Conservation (phyloP, 2,329 filamentous ascomycete species). For the Botryotinia globosa region DNA sequence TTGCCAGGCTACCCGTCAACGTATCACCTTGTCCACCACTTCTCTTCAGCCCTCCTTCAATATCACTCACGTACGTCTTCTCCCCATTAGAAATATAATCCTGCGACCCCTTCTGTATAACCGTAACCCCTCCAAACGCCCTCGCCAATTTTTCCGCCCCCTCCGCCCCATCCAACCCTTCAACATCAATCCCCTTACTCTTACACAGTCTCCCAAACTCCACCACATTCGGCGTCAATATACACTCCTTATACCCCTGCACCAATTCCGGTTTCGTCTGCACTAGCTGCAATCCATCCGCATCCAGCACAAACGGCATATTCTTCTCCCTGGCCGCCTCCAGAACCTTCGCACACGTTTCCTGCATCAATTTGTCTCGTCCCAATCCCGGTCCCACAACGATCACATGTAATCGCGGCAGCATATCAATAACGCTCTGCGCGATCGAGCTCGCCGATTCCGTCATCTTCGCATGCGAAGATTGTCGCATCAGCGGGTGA, state of each 20-base stretch:
- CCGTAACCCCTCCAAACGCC: slow-evolving; percentile 80
- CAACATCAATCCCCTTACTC: slow-evolving; percentile 63
- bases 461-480: slow-evolving; percentile 50
- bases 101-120: slow-evolving; percentile 81
- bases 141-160: slow-evolving; percentile 65
- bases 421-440: slow-evolving; percentile 69
- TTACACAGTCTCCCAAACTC: slow-evolving; percentile 85
- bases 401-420: slow-evolving; percentile 83
- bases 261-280: slow-evolving; percentile 74
- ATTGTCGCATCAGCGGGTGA: slow-evolving; percentile 88
- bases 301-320: slow-evolving; percentile 85
- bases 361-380: slow-evolving; percentile 85
- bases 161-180: slow-evolving; percentile 39
- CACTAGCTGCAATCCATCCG: slow-evolving; percentile 80
- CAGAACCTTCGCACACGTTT: slow-evolving; percentile 77
- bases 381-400: slow-evolving; percentile 92
- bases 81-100: slow-evolving; percentile 83
- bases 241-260: slow-evolving; percentile 75
- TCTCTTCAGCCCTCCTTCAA: slow-evolving; percentile 80
- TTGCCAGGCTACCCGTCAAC: slow-evolving; percentile 83
- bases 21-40: slow-evolving; percentile 96
- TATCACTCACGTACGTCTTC: slow-evolving; percentile 71
- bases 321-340: slow-evolving; percentile 67
- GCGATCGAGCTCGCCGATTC: slow-evolving; percentile 61
- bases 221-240: slow-evolving; percentile 92